Percentiles rank a stretch among this genome's conserved stretches.
phyloP scores from a whole-genome alignment of 805 yeast genomes.

The Starmerella riodocensis region DNA sequence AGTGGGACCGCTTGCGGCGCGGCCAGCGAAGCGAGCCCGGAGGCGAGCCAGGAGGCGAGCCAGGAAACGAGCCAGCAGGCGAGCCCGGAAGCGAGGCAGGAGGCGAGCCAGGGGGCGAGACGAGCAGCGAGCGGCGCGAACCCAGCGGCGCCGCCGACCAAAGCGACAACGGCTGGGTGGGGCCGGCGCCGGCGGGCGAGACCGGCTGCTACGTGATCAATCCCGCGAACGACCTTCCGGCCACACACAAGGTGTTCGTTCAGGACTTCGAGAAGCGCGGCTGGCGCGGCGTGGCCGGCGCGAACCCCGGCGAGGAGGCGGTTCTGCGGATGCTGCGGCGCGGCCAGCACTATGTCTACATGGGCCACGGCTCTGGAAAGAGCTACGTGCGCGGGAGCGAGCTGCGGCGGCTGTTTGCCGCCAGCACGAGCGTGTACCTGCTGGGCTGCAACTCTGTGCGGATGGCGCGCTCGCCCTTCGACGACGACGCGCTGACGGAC shows the following conservation, averaged over 20 bases:
- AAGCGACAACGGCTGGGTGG: no score
- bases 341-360: slow-evolving; percentile 49
- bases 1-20: background rate
- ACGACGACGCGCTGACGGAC: slow-evolving; percentile 55
- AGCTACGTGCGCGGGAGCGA: slow-evolving; percentile 51
- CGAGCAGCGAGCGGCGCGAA: no score
- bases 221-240: slow-evolving; percentile 63
- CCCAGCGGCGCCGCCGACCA: no score
- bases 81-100: no score
- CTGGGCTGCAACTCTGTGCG: slow-evolving; percentile 79
- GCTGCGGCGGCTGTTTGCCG: slow-evolving; percentile 33
- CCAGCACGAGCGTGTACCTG: slow-evolving; percentile 35
- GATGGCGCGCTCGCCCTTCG: slow-evolving; percentile 51
- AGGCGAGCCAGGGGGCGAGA: no score
- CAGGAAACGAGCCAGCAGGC: no score
- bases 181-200: background rate
- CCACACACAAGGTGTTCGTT: slow-evolving; percentile 50
- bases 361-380: slow-evolving; percentile 98
- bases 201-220: slow-evolving; percentile 48
- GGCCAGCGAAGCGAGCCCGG: slow-evolving; percentile 1
- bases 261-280: slow-evolving; percentile 30
- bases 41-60: no score
- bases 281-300: slow-evolving; percentile 46
- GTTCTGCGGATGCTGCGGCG: slow-evolving; percentile 34
- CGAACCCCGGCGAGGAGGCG: slow-evolving; percentile 44